Conservation (phyloP, 345 rosid species). For the Pugionium cornutum region DNA sequence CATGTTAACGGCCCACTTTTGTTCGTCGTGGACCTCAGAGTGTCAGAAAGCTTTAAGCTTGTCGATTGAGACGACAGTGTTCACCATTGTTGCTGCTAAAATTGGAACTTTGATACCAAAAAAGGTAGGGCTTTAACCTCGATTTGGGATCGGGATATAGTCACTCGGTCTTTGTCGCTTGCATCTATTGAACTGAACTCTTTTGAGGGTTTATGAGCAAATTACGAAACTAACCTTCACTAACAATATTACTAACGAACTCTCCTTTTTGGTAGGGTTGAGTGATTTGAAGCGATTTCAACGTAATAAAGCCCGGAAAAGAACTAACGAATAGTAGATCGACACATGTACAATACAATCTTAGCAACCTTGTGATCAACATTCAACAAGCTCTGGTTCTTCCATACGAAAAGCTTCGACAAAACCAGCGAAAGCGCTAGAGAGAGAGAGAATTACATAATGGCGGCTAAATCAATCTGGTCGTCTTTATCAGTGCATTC, state of each 20-base stretch:
- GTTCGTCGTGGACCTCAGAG: constrained; percentile 71
- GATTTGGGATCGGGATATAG: constrained; percentile 1
- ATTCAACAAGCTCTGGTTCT: constrained; percentile 25
- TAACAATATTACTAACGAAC: too few species aligned
- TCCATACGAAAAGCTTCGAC: constrained; percentile 24
- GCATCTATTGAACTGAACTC: too few species aligned
- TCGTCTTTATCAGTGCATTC: constrained; percentile 48
- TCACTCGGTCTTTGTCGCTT: too few species aligned
- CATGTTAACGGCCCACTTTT: constrained; percentile 71
- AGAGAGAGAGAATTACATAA: constrained; percentile 3
- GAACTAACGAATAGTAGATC: accelerated
- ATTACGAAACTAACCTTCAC: too few species aligned
- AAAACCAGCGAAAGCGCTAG: neutral
- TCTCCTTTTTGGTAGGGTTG: too few species aligned
- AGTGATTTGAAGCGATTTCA: too few species aligned
- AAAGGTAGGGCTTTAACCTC: constrained; percentile 19
- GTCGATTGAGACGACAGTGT: constrained; percentile 46
- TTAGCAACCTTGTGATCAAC: neutral
- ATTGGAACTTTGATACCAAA: constrained; percentile 12
- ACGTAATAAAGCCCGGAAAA: too few species aligned
- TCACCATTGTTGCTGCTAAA: constrained; percentile 51
- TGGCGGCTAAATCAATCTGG: constrained; percentile 48
- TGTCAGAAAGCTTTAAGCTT: constrained; percentile 58
- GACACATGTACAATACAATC: constrained; percentile 17
- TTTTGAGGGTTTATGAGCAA: too few species aligned